phyloP scores from a whole-genome alignment of 2,329 filamentous ascomycete genomes.

The Trichoderma sp. region DNA sequence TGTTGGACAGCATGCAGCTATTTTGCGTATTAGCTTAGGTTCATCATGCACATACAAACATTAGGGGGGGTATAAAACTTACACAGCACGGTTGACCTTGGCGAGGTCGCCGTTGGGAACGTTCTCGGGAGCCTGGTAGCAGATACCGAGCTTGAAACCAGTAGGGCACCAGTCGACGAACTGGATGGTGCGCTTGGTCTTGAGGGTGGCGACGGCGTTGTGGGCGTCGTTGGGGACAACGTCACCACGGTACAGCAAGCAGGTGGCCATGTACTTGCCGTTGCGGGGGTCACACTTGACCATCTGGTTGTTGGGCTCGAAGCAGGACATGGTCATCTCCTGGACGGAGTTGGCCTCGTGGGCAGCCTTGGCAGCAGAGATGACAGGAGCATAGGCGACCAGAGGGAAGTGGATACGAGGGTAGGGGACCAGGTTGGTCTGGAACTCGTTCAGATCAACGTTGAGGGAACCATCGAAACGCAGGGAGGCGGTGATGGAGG shows the following conservation, averaged over 20 bases:
- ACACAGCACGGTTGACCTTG: slow-evolving; percentile 97
- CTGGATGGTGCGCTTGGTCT: slow-evolving; percentile 99
- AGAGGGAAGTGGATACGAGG: slow-evolving; percentile 99
- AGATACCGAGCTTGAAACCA: slow-evolving; percentile 99
- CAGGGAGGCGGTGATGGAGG: slow-evolving; percentile 96
- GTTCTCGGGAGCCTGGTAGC: slow-evolving; percentile 95
- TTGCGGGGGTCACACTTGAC: slow-evolving; percentile 98
- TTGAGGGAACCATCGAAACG: slow-evolving; percentile 98
- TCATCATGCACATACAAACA: no score
- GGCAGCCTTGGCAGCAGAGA: slow-evolving; percentile 91
- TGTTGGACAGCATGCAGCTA: slow-evolving; percentile 98
- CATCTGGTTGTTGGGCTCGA: slow-evolving; percentile 99
- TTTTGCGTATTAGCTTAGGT: not conserved
- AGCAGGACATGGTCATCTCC: slow-evolving; percentile 98
- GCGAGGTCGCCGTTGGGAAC: slow-evolving; percentile 96
- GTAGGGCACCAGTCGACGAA: slow-evolving; percentile 99
- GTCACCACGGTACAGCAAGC: slow-evolving; percentile 95
- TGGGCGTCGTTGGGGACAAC: slow-evolving; percentile 96
- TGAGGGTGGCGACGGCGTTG: slow-evolving; percentile 87
- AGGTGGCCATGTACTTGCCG: slow-evolving; percentile 99
- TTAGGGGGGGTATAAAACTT: slow-evolving; percentile 49
- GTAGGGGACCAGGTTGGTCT: slow-evolving; percentile 99
- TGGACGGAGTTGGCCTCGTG: slow-evolving; percentile 98
- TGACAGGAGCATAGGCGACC: slow-evolving; percentile 90
- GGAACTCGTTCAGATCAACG: slow-evolving; percentile 99